Evolutionary conservation across 2,329 filamentous ascomycete genomes (phyloP), one percentile per base, ranked within the genome.

Genomic region (Scedosporium apiospermum): DNA sequence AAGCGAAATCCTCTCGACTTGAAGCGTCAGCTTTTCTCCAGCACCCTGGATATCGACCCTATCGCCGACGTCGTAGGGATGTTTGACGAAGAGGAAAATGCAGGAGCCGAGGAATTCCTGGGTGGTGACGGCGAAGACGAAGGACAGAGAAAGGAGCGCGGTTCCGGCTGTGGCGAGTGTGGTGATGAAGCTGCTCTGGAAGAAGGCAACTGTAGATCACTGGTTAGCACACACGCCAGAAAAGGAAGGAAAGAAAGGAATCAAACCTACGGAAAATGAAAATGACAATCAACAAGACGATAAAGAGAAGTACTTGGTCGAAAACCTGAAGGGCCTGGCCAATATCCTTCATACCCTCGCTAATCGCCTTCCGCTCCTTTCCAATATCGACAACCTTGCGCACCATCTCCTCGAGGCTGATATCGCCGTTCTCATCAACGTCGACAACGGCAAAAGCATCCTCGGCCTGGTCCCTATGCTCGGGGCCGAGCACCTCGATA

Each of bases 31-130:
- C 64, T 78, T 77, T 65, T 79, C 76, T n/a, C 30, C 59, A 7
- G 76, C 73, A 16, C 80, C 80, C 61, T 73, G 77, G 66, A 98
- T 89, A 69, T 97, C 92, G 53, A 98, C 90, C 27, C 95, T 88
- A 73, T 99, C 95, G 65, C 93, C 93, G 23, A 98, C 92, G 72
- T 99, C 95, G 73, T 90, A 98, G 0, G 95, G 93, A 73, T 99
- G 95, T 80, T 99, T 99, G 79, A 98, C 91, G 70, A 99, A 99
- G 1, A 99, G 79, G 79, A 99, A 99, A 70, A 99, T 96, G 78
- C 93, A 98, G 44, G 93, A 97, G 70, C 93, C 93, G n/a, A 99
- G 84, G 66, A 99, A 89, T 75, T 99, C 95, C 75, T 97, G 93
- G 3, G 89, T 88, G 1, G 93, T 97, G 63, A 89, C 88, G 26